phyloP scores from a whole-genome alignment of 768 basidiomycete species.

The Suillus subluteus region DNA sequence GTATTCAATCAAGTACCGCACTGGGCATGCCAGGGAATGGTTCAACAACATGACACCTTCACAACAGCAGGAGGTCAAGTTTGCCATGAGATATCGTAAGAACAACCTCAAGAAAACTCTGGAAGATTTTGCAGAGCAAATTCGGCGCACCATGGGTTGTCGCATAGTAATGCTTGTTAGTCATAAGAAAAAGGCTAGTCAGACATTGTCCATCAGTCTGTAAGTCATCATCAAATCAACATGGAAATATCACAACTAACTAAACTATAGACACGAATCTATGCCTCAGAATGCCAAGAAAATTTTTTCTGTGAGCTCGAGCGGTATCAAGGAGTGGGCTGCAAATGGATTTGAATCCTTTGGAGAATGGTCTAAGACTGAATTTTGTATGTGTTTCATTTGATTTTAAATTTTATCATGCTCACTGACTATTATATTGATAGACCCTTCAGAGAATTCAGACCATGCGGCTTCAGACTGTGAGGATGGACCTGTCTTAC shows the following conservation, averaged over 20 bases:
- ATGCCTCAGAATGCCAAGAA: not conserved
- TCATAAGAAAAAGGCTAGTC: constrained; percentile 1
- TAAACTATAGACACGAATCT: not conserved
- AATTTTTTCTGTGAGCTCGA: not conserved
- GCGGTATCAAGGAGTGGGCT: not conserved
- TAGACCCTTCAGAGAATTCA: not conserved
- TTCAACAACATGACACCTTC: no score
- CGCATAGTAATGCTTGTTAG: not conserved
- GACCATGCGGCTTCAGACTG: constrained; percentile 13
- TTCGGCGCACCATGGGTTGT: not conserved
- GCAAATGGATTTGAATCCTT: not conserved
- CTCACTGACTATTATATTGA: no score
- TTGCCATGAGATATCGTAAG: no score
- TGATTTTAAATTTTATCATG: no score
- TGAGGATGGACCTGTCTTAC: not conserved
- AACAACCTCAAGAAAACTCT: constrained; percentile 1
- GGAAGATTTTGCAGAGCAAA: not conserved
- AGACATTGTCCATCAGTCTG: not conserved
- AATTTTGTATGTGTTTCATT: not conserved
- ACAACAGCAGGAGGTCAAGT: no score
- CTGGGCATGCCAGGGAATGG: no score
- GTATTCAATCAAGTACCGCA: not conserved
- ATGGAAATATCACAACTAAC: not conserved
- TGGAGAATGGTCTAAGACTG: not conserved
- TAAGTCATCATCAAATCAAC: not conserved